Evolutionary conservation across 2,329 filamentous ascomycete genomes (phyloP).

Genomic region (Colletotrichum tamarilloi): DNA sequence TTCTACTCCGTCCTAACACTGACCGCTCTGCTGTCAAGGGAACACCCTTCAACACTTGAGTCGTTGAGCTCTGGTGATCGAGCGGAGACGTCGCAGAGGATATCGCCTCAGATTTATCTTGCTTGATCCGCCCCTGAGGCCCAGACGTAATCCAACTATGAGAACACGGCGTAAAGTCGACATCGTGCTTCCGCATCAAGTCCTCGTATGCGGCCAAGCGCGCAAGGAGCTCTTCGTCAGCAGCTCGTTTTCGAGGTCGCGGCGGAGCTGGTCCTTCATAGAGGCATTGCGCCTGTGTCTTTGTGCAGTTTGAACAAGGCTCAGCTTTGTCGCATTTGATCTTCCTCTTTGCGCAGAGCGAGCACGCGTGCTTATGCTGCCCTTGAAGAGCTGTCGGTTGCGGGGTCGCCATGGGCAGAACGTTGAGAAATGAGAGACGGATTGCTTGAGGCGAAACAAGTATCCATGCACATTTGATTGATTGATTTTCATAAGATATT

Average conservation of each 20-base stretch:
- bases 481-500: neutral
- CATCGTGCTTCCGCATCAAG: conserved; percentile 41
- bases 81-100: neutral
- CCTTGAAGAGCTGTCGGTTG: neutral
- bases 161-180: conserved; percentile 38
- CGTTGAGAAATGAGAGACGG: neutral
- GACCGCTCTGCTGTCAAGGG: neutral
- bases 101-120: neutral
- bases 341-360: conserved; percentile 51
- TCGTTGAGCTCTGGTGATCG: neutral
- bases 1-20: neutral
- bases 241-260: conserved; percentile 42
- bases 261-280: conserved; percentile 38
- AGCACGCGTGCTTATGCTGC: conserved; percentile 41
- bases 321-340: conserved; percentile 53
- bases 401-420: neutral
- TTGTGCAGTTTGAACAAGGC: conserved; percentile 58
- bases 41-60: neutral
- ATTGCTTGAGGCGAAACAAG: neutral
- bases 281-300: conserved; percentile 43
- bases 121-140: neutral
- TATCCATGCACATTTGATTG: neutral
- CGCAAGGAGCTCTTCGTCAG: conserved; percentile 41
- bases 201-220: conserved; percentile 42
- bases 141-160: conserved; percentile 42